These are phyloP conservation scores for Gelatoporia subvermispora DNA, from an alignment of 768 basidiomycete species.

Conservation along the genomic window DNA sequence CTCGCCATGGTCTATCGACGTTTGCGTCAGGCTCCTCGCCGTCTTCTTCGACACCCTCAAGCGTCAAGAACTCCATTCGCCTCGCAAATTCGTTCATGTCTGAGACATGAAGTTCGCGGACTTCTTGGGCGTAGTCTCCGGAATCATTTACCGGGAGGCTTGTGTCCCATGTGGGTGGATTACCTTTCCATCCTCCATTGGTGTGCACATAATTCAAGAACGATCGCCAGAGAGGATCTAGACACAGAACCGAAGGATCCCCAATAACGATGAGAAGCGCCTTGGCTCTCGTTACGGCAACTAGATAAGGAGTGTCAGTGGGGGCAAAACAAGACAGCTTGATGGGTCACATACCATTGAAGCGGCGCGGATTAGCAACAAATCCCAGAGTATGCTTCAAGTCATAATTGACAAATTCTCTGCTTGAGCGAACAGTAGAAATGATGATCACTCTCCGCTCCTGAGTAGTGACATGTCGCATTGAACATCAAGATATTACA, in stretches of 20 bases:
- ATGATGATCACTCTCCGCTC: constrained; percentile 35
- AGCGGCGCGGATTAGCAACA: constrained; percentile 30
- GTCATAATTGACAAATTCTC: constrained; percentile 25
- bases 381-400: constrained; percentile 29
- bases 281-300: constrained; percentile 64
- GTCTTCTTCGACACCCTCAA: background rate
- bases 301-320: constrained; percentile 24
- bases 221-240: constrained; percentile 55
- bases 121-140: constrained; percentile 35
- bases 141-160: constrained; percentile 30
- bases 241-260: constrained; percentile 50
- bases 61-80: constrained; percentile 2
- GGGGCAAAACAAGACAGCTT: background rate
- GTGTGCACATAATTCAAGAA: constrained; percentile 56
- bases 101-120: constrained; percentile 19
- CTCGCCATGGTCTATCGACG: constrained; percentile 10
- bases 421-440: constrained; percentile 31
- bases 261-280: constrained; percentile 61
- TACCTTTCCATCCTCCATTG: constrained; percentile 51
- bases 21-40: constrained; percentile 13
- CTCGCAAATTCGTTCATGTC: constrained; percentile 28
- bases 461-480: constrained; percentile 18
- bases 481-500: background rate
- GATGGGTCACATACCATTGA: constrained; percentile 31
- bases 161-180: constrained; percentile 27